Base-by-base conservation (phyloP, 768 basidiomycete genomes). In the Trametes meyenii region DNA sequence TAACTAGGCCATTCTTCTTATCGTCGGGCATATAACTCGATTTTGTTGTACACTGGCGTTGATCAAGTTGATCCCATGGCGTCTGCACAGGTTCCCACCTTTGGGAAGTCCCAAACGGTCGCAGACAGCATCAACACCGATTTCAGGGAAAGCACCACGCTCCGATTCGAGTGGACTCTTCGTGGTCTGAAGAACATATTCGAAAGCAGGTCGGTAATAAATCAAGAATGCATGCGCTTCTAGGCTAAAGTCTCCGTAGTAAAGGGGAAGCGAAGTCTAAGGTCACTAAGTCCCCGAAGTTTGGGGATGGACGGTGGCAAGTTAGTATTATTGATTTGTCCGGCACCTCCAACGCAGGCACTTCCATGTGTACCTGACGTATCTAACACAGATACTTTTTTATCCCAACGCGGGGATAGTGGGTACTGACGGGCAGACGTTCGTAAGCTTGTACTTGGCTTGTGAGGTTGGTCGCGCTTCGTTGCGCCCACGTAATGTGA, bases 211-310 rank as follows among this genome's bases (percentile, higher is more conserved):
- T 83, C 68, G 39, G 59, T 57, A n/a, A 21, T 17, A 11, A 52
- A 33, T 3, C 12, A 13, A 2, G 12, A 21, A n/a, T 29, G 23
- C 29, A 17, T 33, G 17, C 40, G n/a, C 12, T 10, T 33, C 51
- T 16, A 55, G 24, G 10, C 29, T n/a, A 23, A 24, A 23, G 8
- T 33, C 45, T 23, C 36, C 33, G 11, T 62, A 84, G 83, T 60
- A 87, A 86, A 68, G 89, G 90, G n/a, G 89, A 90, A 24, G 72
- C 79, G 19, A 92, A 92, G 72, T 90, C 88, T 2, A 90, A 89
- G 65, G 86, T 85, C 17, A 90, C 84, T 23, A 92, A 89, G 73
- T 92, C 89, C 3, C 77, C 81, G 53, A 83, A 81, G 70, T 94
- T 94, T 63, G 92, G 90, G 14, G 84, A 78, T n/a, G 90, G 87